Base-by-base conservation (phyloP, 768 basidiomycete genomes). In the Kwoniella sp. region DNA sequence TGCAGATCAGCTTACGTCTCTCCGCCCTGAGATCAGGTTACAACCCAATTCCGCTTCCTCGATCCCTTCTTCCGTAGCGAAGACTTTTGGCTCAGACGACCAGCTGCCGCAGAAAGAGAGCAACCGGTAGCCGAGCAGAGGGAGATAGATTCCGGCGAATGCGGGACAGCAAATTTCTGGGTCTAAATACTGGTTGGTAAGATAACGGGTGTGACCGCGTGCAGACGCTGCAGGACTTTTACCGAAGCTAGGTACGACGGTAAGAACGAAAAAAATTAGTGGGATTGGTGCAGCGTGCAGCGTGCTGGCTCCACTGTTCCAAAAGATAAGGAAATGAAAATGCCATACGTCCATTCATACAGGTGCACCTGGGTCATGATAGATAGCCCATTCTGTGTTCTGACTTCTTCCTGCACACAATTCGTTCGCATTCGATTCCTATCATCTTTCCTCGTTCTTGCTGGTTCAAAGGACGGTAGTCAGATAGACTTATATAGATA, bases 241-340 rank as follows among this genome's bases (percentile, higher is more conserved):
- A 45, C 41, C 41, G 41, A 45, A 17, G 11, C 41, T 9, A 8
- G 41, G 11, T 11, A 17, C 41, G 9, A 17, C 17, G 41, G 41
- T 45, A 17, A 34, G 34, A 5, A 13, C 5, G 34, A 34, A 45
- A 45, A 45, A 45, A 45, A 45, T 45, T 45, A 20, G 41, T 45
- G 41, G 4, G 20, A n/a, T n/a, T n/a, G n/a, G n/a, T n/a, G n/a
- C n/a, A 17, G 41, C 41, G 41, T 11, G 8, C 17, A 17, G 34
- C 13, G 34, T 37, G 20, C 4, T 11, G 11, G 41, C 41, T 45
- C 41, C 41, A 45, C 41, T 45, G 41, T 9, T 45, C 41, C 41
- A 45, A 45, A 45, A 45, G 41, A 45, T 45, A 45, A 45, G 41
- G n/a, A n/a, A n/a, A n/a, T n/a, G n/a, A n/a, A n/a, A n/a, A n/a